Conservation (phyloP, 2,329 filamentous ascomycete genomes). For the Aspergillus terreus region DNA sequence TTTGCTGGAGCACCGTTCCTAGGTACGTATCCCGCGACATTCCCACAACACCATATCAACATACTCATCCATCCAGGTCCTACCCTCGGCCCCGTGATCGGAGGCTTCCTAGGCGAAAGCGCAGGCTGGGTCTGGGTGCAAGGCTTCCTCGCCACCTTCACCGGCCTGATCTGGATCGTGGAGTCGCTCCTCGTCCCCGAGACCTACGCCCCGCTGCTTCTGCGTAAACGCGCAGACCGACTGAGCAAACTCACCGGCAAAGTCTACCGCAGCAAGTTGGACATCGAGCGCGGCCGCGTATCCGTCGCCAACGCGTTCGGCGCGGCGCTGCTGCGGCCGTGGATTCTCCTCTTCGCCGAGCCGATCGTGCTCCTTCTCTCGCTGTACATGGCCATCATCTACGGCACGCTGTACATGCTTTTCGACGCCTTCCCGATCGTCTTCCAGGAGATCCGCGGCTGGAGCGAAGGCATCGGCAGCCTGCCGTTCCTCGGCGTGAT, state of each 20-base stretch:
- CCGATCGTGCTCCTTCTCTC: constrained; percentile 30
- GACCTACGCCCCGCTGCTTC: constrained; percentile 28
- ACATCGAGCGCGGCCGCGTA: constrained; percentile 22
- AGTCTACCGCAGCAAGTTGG: constrained; percentile 22
- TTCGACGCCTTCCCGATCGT: constrained; percentile 30
- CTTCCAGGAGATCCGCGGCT: constrained; percentile 24
- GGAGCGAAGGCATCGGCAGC: constrained; percentile 25
- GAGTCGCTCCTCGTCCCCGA: constrained; percentile 23
- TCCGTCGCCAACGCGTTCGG: constrained; percentile 20
- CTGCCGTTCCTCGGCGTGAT: constrained; percentile 30
- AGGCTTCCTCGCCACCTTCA: constrained; percentile 27
- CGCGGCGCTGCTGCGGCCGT: constrained; percentile 24
- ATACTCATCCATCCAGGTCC: constrained; percentile 10
- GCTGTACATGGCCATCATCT: constrained; percentile 25
- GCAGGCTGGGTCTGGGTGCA: constrained; percentile 29
- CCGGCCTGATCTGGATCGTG: constrained; percentile 26
- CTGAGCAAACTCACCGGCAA: constrained; percentile 23
- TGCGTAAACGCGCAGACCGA: constrained; percentile 23
- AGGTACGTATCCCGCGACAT: constrained; percentile 22
- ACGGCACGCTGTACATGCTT: constrained; percentile 29
- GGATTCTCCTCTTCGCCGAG: constrained; percentile 28
- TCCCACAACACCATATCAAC: neutral
- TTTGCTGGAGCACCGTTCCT: constrained; percentile 66
- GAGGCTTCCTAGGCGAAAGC: constrained; percentile 28
- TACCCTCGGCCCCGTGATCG: constrained; percentile 25